Conservation (phyloP, 768 basidiomycete genomes). For the Hypholoma fasciculare region DNA sequence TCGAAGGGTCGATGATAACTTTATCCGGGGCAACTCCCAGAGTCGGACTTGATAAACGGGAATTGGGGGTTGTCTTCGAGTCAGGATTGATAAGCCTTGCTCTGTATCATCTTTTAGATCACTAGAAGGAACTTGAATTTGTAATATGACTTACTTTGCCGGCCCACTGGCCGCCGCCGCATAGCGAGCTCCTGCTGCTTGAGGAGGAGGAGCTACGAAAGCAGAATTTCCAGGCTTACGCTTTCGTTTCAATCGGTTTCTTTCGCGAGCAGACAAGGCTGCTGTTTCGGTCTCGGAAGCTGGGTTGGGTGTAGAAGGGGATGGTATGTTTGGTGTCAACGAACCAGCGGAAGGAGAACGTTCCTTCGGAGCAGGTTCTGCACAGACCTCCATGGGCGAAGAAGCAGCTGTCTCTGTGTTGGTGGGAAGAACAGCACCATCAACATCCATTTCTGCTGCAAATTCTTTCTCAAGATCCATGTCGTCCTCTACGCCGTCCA, state of each 20-base stretch:
- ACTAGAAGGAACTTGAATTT: not conserved
- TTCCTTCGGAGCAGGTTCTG: conserved; percentile 37
- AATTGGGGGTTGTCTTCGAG: conserved; percentile 46
- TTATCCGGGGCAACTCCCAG: conserved; percentile 53
- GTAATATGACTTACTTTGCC: conserved; percentile 47
- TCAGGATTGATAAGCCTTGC: conserved; percentile 74
- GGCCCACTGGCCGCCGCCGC: conserved; percentile 56
- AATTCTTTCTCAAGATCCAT: conserved; percentile 88
- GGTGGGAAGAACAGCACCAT: conserved; percentile 33
- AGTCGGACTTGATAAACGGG: conserved; percentile 60
- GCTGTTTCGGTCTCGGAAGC: conserved; percentile 46
- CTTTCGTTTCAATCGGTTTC: conserved; percentile 93
- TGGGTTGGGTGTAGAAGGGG: conserved; percentile 41
- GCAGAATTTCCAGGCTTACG: conserved; percentile 85
- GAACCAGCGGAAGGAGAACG: conserved; percentile 43
- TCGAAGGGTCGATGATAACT: conserved; percentile 75
- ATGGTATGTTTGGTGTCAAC: conserved; percentile 51
- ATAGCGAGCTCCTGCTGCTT: conserved; percentile 61
- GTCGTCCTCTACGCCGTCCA: conserved; percentile 77
- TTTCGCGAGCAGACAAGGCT: conserved; percentile 86
- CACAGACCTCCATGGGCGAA: conserved; percentile 47
- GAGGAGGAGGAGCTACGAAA: conserved; percentile 76
- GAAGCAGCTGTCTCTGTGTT: conserved; percentile 41
- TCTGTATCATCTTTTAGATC: conserved; percentile 35
- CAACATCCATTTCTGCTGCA: conserved; percentile 54